Base-by-base conservation (phyloP, 345 rosid species). In the Isatis tinctoria region DNA sequence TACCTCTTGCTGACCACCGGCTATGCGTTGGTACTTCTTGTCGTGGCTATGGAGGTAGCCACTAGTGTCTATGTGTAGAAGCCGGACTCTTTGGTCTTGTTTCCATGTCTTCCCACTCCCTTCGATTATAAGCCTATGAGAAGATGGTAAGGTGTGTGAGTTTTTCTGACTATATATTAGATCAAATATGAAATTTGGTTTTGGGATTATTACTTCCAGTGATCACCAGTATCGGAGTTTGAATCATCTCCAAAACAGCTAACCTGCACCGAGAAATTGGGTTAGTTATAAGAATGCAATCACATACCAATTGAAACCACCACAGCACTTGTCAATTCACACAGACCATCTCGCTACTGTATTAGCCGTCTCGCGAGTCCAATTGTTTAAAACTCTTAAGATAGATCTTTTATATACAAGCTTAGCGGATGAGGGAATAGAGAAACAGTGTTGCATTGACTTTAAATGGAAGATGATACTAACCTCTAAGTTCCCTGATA, bases 1-100 rank as follows among this genome's bases (percentile, higher is more conserved):
- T 74, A 92, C 98, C 97, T 96, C 99, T 74, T 96, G 99, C 76
- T 96, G 99, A n/a, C 97, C 98, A 63, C 99, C 99, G 57, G 98
- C 99, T 52, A 92, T 89, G n/a, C 98, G 85, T 69, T 86, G 84
- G 85, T 92, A 96, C 78, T 89, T 96, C 86, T 92, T 96, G 87
- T 90, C 90, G 63, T 96, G 99, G 74, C 99, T 92, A 73, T 96
- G 99, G 44, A 96, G 83, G 76, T 88, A 96, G 60, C 97, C 99
- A 41, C 88, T 76, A 6, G 99, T 96, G 85, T 96, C 99, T 53
- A 96, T 82, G 78, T 96, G 99, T 32, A 90, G 99, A 78, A 96
- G 90, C 32, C 99, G 85, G 39, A 96, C 79, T 84, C 78, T 86
- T 81, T 96, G 99, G 76, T 92, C 87, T 76, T 92, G 97, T 88